A percentile compares a stretch with the other conserved stretches of the same genome.
These are phyloP conservation scores for Anacardium occidentale DNA, from an alignment of 345 rosid species.

Conservation along the genomic window DNA sequence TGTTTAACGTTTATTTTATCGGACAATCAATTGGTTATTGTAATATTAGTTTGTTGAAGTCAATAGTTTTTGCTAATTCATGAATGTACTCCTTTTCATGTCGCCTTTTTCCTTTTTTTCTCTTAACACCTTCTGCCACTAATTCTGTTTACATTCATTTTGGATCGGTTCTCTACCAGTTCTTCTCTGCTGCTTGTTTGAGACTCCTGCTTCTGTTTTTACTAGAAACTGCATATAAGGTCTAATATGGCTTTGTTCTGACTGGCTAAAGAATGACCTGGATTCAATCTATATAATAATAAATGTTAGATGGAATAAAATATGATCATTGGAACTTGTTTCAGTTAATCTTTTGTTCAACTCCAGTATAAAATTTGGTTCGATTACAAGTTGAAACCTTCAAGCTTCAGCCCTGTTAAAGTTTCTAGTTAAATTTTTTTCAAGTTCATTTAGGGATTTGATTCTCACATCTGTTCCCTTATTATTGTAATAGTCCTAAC, in stretches of 20 bases:
- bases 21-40: background rate
- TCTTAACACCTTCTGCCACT: no score
- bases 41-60: background rate
- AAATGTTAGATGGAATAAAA: background rate
- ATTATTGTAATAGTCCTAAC: background rate
- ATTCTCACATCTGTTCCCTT: slow-evolving; percentile 19
- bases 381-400: slow-evolving; percentile 1
- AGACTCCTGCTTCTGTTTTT: background rate
- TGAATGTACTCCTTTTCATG: background rate
- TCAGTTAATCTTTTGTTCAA: background rate
- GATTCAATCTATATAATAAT: background rate
- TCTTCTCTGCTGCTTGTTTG: background rate
- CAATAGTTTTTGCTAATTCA: slow-evolving; percentile 30
- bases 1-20: background rate
- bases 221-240: background rate
- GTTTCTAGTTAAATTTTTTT: background rate
- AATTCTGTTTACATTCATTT: no score
- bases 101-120: no score
- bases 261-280: background rate
- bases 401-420: background rate
- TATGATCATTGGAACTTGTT: background rate
- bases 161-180: background rate
- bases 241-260: background rate
- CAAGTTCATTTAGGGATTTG: background rate
- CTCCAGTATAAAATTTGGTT: background rate